Evolutionary conservation across 179 eudicot genomes (phyloP), one percentile per base, ranked within the genome.

Genomic region (Actinidia arguta): DNA sequence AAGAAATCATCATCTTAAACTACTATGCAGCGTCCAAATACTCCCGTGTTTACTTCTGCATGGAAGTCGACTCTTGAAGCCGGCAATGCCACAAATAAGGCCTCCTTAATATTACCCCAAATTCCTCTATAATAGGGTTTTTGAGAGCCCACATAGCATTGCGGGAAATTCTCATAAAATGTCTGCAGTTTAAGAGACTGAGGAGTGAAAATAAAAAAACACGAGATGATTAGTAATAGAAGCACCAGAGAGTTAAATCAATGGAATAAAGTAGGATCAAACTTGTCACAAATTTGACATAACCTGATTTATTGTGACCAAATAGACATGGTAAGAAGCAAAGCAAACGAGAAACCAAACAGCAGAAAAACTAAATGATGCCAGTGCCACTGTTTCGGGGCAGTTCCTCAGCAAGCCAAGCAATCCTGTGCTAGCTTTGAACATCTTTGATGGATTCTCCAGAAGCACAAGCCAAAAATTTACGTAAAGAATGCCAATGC

Each of bases 131-230:
- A 85, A 67, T 89, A 80, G 2, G 95, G 95, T 44, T 91, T 92
- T 75, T 76, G 85, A 50, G 87, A 86, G 78, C 79, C 80, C 58
- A 80, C 87, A 63, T 88, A 92, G 64, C 85, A 81, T 81, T 89
- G 82, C 73, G 90, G 88, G 67, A 92, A 92, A 82, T 90, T 91
- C 88, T 92, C 95, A 61, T 92, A 92, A 59, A 91, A 89, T 51
- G 95, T 86, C 91, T 86, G 87, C 22, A 25, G 4, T 50, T n/a
- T n/a, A 42, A 36, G 16, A 24, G 27, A 56, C 61, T 64, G 11
- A n/a, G 0, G 18, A 82, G 77, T 78, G 72, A 76, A 71, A 81
- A 50, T 76, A 55, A 63, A 39, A 39, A 68, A 68, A 36, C 48
- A 68, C 5, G 39, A 17, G 73, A 8, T 0, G n/a, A 18, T 68